phyloP scores from a whole-genome alignment of 2,329 filamentous ascomycete species.

The Pseudopyricularia javanii region DNA sequence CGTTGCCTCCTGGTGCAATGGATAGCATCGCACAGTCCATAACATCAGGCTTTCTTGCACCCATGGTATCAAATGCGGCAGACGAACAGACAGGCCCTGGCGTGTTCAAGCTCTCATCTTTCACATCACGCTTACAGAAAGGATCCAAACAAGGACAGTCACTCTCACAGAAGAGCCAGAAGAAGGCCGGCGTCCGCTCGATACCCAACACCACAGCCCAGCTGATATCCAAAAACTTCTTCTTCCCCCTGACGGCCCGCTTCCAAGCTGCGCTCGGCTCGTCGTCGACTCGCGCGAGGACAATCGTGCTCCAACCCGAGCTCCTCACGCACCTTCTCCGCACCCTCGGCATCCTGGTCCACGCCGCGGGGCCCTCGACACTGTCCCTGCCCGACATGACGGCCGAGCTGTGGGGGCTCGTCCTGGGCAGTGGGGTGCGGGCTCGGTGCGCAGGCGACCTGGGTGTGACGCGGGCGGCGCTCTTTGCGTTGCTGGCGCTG shows the following conservation, averaged over 20 bases:
- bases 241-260: conserved; percentile 72
- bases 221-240: conserved; percentile 65
- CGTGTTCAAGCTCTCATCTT: conserved; percentile 77
- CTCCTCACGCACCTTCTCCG: conserved; percentile 73
- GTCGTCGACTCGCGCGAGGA: conserved; percentile 22
- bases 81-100: conserved; percentile 71
- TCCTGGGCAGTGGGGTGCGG: conserved; percentile 52
- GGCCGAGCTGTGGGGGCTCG: conserved; percentile 69
- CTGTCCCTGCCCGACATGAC: conserved; percentile 70
- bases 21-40: conserved; percentile 56
- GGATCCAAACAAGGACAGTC: conserved; percentile 33
- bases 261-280: conserved; percentile 54
- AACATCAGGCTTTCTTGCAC: conserved; percentile 62
- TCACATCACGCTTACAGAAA: conserved; percentile 64
- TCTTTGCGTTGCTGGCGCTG: conserved; percentile 69
- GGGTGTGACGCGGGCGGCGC: conserved; percentile 56
- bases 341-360: conserved; percentile 71
- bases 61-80: conserved; percentile 69
- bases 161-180: conserved; percentile 13
- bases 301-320: conserved; percentile 58
- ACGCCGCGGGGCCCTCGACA: conserved; percentile 72
- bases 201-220: conserved; percentile 69
- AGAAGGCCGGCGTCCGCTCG: conserved; percentile 29
- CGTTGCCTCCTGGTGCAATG: conserved; percentile 46
- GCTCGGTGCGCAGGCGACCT: conserved; percentile 48